Percentiles rank a stretch among this genome's conserved stretches.
phyloP scores from a whole-genome alignment of 2,329 filamentous ascomycete genomes.

The Fusarium equiseti region DNA sequence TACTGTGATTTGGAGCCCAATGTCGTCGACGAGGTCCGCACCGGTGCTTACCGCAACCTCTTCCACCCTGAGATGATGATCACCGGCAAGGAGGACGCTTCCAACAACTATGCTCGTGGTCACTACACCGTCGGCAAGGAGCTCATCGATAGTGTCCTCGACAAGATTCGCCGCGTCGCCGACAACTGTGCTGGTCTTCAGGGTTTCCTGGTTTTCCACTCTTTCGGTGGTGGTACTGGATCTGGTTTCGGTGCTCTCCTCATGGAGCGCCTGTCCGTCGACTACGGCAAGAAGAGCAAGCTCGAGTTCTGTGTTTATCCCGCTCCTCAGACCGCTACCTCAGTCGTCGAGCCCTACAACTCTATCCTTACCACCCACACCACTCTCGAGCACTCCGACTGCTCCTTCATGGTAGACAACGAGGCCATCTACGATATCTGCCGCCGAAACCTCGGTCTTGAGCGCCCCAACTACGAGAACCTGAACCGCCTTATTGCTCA shows the following conservation, averaged over 20 bases:
- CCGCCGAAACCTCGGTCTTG: slow-evolving; percentile 95
- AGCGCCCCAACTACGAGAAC: slow-evolving; percentile 98
- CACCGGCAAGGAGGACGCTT: slow-evolving; percentile 99
- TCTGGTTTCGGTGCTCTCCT: slow-evolving; percentile 98
- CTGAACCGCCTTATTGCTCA: slow-evolving; percentile 98
- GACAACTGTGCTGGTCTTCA: slow-evolving; percentile 98
- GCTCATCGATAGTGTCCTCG: slow-evolving; percentile 96
- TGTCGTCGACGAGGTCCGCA: slow-evolving; percentile 99
- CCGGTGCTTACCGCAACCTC: slow-evolving; percentile 92
- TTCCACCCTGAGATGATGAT: slow-evolving; percentile 99
- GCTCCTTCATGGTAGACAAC: slow-evolving; percentile 99
- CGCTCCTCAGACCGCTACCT: slow-evolving; percentile 95
- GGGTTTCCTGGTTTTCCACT: slow-evolving; percentile 99
- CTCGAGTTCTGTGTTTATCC: slow-evolving; percentile 99
- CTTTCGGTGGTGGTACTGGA: slow-evolving; percentile 98
- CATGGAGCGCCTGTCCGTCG: slow-evolving; percentile 98
- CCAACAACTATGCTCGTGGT: slow-evolving; percentile 99
- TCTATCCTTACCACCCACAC: slow-evolving; percentile 99
- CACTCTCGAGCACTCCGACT: slow-evolving; percentile 99
- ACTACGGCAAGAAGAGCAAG: slow-evolving; percentile 99
- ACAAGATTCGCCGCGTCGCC: slow-evolving; percentile 97
- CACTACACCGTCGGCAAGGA: slow-evolving; percentile 99
- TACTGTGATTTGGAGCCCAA: slow-evolving; percentile 99
- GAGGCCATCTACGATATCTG: slow-evolving; percentile 99
- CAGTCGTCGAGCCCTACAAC: slow-evolving; percentile 99